These are phyloP conservation scores for Suillus placidus DNA, from an alignment of 768 basidiomycete species.

Conservation along the genomic window DNA sequence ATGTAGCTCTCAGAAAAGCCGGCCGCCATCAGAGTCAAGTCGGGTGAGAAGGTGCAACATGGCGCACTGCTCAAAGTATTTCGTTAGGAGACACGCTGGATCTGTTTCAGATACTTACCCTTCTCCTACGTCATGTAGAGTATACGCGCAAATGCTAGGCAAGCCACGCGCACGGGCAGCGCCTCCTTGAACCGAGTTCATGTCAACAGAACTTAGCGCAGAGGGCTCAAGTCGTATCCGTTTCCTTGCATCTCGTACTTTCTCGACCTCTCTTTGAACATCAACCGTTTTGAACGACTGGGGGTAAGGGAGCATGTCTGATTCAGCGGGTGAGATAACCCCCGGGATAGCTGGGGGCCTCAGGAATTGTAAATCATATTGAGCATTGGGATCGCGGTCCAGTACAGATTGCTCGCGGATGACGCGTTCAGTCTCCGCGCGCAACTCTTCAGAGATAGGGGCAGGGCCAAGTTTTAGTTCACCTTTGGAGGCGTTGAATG, in stretches of 20 bases:
- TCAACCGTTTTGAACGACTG: constrained; percentile 83
- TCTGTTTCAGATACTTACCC: constrained; percentile 57
- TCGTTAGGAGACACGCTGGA: constrained; percentile 6
- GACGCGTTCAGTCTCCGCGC: constrained; percentile 76
- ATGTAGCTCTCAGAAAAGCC: constrained; percentile 97
- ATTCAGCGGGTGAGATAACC: constrained; percentile 61
- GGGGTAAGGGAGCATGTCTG: constrained; percentile 82
- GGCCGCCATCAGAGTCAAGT: constrained; percentile 90
- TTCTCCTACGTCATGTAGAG: constrained; percentile 92
- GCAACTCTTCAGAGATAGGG: constrained; percentile 78
- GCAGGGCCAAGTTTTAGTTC: constrained; percentile 85
- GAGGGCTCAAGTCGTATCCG: constrained; percentile 89
- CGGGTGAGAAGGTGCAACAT: constrained; percentile 85
- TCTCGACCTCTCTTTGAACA: constrained; percentile 88
- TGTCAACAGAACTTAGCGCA: constrained; percentile 56
- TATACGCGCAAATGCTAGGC: constrained; percentile 95
- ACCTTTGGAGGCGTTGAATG: constrained; percentile 77
- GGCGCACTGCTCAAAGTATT: constrained; percentile 58
- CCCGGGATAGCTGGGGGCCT: constrained; percentile 56
- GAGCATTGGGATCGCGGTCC: constrained; percentile 66
- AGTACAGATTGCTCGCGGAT: constrained; percentile 81
- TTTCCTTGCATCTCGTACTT: constrained; percentile 87
- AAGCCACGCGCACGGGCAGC: constrained; percentile 62
- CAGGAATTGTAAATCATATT: constrained; percentile 62
- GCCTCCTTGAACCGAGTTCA: constrained; percentile 58